Evolutionary conservation across 1,139 yeast genomes (phyloP).

Genomic region (Scheffersomyces insectosa): DNA sequence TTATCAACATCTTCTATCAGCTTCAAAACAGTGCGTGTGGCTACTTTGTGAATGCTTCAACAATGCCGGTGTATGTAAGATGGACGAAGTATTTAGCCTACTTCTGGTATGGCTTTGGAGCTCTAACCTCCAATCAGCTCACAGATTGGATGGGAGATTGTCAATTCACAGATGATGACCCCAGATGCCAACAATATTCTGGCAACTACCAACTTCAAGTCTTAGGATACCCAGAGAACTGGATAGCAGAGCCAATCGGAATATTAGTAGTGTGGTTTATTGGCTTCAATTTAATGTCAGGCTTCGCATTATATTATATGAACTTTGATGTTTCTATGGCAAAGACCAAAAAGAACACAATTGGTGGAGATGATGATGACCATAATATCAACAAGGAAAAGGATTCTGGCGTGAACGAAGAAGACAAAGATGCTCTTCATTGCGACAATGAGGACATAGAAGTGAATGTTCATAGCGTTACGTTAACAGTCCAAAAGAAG

Average conservation of each 20-base stretch:
- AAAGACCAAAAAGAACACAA: conserved; percentile 35
- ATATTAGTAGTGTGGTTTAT: conserved; percentile 61
- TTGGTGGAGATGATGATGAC: conserved; percentile 31
- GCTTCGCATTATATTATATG: conserved; percentile 42
- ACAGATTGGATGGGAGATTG: conserved; percentile 62
- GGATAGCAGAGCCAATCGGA: conserved; percentile 70
- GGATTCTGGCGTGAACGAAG: conserved; percentile 7
- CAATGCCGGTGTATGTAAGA: conserved; percentile 82
- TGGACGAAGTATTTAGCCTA: conserved; percentile 80
- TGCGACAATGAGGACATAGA: conserved; percentile 10
- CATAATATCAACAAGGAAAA: not conserved
- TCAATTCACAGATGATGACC: conserved; percentile 31
- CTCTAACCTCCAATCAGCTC: conserved; percentile 64
- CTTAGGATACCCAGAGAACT: conserved; percentile 63
- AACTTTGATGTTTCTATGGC: conserved; percentile 59
- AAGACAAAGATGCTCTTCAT: conserved; percentile 1
- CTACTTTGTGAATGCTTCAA: conserved; percentile 69
- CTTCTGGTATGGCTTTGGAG: conserved; percentile 79
- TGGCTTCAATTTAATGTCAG: conserved; percentile 54
- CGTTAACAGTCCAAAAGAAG: conserved; percentile 17
- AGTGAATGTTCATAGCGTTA: conserved; percentile 19
- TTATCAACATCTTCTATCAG: conserved; percentile 66
- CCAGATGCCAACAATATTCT: conserved; percentile 40
- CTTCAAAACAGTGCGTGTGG: conserved; percentile 81
- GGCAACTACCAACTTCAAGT: conserved; percentile 55